Percentiles rank a stretch among this genome's conserved stretches.
These are phyloP conservation scores for Gigaspora rosea DNA, from an alignment of 192 early-diverging fungal species.

Conservation along the genomic window DNA sequence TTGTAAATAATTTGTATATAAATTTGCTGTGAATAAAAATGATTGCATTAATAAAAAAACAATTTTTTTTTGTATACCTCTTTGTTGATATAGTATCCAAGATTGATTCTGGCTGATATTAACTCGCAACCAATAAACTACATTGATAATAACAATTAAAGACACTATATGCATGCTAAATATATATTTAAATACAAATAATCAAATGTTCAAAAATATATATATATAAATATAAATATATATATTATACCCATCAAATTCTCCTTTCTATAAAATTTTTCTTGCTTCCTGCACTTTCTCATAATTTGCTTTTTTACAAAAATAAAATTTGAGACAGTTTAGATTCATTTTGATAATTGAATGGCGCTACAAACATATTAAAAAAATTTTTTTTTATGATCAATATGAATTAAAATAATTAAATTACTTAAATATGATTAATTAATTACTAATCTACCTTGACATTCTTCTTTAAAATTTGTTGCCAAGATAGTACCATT, in stretches of 20 bases:
- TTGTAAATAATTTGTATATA: too few species aligned
- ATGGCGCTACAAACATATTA: slow-evolving; percentile 41
- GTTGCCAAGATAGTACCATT: slow-evolving; percentile 69
- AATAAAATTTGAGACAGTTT: slow-evolving; percentile 51
- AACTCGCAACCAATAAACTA: slow-evolving; percentile 77
- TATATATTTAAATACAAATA: too few species aligned
- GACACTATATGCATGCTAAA: too few species aligned
- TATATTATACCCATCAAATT: too few species aligned
- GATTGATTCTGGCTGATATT: slow-evolving; percentile 73
- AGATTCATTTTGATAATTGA: slow-evolving; percentile 56
- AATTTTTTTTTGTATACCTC: too few species aligned
- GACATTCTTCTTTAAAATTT: slow-evolving; percentile 57
- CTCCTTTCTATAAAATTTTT: slow-evolving; percentile 54
- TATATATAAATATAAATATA: too few species aligned
- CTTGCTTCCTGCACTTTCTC: slow-evolving; percentile 52
- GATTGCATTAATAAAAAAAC: too few species aligned
- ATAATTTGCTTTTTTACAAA: slow-evolving; percentile 55
- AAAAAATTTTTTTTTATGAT: not conserved
- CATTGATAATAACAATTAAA: too few species aligned
- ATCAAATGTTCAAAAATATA: too few species aligned
- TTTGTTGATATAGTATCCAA: slow-evolving; percentile 70
- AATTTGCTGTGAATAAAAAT: too few species aligned
- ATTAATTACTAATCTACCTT: slow-evolving; percentile 46
- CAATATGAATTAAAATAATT: not conserved
- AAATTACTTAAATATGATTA: not conserved